Conservation (phyloP, 148 eudicot genomes). For the Drosera capensis region DNA sequence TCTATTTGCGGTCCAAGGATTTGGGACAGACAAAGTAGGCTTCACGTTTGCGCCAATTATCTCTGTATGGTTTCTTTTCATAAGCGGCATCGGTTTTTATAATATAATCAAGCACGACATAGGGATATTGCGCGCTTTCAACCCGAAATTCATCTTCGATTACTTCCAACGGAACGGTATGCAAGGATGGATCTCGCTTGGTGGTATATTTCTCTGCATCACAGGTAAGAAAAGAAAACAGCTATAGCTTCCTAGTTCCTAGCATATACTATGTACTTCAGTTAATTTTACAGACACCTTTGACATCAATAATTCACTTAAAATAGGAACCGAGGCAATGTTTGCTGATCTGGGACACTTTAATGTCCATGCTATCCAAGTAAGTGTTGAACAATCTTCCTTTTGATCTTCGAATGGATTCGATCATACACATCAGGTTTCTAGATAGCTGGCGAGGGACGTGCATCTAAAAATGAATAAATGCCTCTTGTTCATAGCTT, state of each 20-base stretch:
- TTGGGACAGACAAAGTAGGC: slow-evolving; percentile 8
- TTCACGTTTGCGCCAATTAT: slow-evolving; percentile 3
- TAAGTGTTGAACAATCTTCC: slow-evolving; percentile 3
- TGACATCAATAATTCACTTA: no score
- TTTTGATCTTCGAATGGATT: neutral
- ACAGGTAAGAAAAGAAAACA: neutral
- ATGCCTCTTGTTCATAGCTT: no score
- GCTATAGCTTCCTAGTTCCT: no score
- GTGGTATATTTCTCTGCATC: slow-evolving; percentile 3
- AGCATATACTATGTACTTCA: no score
- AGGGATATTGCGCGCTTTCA: neutral
- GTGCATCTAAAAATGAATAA: no score
- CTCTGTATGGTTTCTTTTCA: slow-evolving; percentile 3
- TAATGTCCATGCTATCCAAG: slow-evolving; percentile 32
- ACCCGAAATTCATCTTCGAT: slow-evolving; percentile 3
- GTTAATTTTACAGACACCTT: no score
- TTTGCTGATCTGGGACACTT: slow-evolving; percentile 68
- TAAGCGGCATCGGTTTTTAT: slow-evolving; percentile 4
- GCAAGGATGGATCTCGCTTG: slow-evolving; percentile 3
- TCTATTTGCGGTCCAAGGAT: slow-evolving; percentile 4
- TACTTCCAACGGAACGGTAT: slow-evolving; percentile 1
- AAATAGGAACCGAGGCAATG: slow-evolving; percentile 82
- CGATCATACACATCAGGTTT: neutral
- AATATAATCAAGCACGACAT: neutral
- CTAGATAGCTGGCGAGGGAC: no score